Evolutionary conservation across 768 basidiomycete genomes (phyloP), one percentile per base, ranked within the genome.

Genomic region (Tephrocybe sp.): DNA sequence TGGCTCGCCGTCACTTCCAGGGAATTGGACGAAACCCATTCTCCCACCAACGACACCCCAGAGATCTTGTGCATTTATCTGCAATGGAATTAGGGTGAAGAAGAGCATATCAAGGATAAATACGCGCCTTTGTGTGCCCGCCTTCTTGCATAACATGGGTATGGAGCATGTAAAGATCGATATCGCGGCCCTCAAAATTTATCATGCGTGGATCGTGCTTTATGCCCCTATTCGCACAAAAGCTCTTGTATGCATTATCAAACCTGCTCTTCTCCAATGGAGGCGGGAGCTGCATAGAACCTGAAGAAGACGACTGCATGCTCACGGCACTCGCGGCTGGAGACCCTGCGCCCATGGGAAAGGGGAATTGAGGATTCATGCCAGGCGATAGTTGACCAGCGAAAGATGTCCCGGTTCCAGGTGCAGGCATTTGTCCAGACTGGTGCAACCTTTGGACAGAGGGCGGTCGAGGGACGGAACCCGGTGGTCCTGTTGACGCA

Each of bases 11-110:
- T 79, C 82, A 10, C 68, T 77, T 3, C 74, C 83, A 2, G 82
- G 82, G 55, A 88, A 86, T 45, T 82, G 74, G 2, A 83, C 74
- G 57, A 83, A 80, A 15, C 80, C 83, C 64, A 90, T 71, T 19
- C 75, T 76, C n/a, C 77, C 87, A 15, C 78, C 88, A 48, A 90
- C 78, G 38, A 84, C 68, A 13, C 76, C 58, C 88, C 87, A 89
- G 50, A 72, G 53, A 27, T 86, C 84, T 40, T 76, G 74, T 49
- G 68, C 65, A 21, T 69, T 69, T 11, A 84, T 77, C 84, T 86
- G 45, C n/a, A 23, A 38, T 37, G 36, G 12, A 44, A 19, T 19
- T 18, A 38, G n/a, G 3, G n/a, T 38, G 8, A 19, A 7, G 12
- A 2, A 6, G 16, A 18, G 8, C 22, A n/a, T 13, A 18, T 30